A percentile compares a stretch with the other conserved stretches of the same genome.
phyloP scores from a whole-genome alignment of 257 asterid genomes.

The Penstemon newberryi region DNA sequence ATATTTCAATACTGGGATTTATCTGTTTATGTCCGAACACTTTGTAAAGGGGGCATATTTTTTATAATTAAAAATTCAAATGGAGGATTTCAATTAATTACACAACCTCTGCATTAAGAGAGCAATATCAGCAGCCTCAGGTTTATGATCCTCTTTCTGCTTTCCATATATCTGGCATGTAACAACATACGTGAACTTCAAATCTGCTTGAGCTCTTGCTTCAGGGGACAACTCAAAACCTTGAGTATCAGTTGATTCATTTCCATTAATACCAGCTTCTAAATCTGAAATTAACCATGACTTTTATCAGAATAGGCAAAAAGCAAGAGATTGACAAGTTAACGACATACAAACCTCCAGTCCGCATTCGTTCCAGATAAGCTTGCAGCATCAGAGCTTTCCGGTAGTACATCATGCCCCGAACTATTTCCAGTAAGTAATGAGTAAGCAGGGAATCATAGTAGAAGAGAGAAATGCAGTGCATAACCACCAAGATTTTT shows the following conservation, averaged over 20 bases:
- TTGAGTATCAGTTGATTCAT: slow-evolving; percentile 58
- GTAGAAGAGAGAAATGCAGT: slow-evolving; percentile 27
- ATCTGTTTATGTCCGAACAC: slow-evolving; percentile 23
- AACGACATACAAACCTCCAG: slow-evolving; percentile 62
- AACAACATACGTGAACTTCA: slow-evolving; percentile 92
- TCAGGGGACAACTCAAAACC: slow-evolving; percentile 92
- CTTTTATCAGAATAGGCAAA: slow-evolving; percentile 13
- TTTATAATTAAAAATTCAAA: slow-evolving; percentile 7
- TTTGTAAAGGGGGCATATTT: slow-evolving; percentile 4
- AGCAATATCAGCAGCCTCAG: slow-evolving; percentile 98
- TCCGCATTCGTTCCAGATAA: slow-evolving; percentile 63
- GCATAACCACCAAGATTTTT: neutral
- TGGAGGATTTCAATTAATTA: neutral
- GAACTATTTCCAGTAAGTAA: slow-evolving; percentile 55
- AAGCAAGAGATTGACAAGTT: slow-evolving; percentile 13
- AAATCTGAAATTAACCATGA: slow-evolving; percentile 46
- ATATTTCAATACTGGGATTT: slow-evolving; percentile 11
- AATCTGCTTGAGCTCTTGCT: slow-evolving; percentile 96
- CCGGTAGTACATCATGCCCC: slow-evolving; percentile 99
- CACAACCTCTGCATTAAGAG: slow-evolving; percentile 90
- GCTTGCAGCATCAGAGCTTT: slow-evolving; percentile 97
- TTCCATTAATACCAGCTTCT: slow-evolving; percentile 60
- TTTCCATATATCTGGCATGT: slow-evolving; percentile 98
- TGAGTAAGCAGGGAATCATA: slow-evolving; percentile 29
- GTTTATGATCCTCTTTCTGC: slow-evolving; percentile 94